These are phyloP conservation scores for Thalassiosira livingstoniorum DNA, from an alignment of 352 stramenopile genomes.

Conservation along the genomic window DNA sequence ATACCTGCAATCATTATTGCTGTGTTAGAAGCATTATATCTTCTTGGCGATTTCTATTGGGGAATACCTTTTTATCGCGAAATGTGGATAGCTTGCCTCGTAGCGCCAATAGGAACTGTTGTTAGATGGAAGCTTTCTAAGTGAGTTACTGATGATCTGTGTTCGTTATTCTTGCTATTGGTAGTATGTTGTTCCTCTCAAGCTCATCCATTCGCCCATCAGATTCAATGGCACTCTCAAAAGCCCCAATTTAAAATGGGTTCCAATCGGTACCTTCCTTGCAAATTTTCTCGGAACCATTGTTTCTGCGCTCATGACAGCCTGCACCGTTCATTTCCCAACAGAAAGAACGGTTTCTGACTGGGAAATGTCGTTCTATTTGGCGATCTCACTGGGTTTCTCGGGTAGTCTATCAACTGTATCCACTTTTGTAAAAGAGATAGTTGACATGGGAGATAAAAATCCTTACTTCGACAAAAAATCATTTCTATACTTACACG, in stretches of 20 bases:
- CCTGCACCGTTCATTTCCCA: constrained; percentile 36
- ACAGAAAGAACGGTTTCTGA: constrained; percentile 8
- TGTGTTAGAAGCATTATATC: constrained; percentile 49
- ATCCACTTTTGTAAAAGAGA: constrained; percentile 78
- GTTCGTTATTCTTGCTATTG: too few species aligned
- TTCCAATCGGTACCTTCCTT: constrained; percentile 71
- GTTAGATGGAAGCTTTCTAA: constrained; percentile 65
- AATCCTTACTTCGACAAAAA: constrained; percentile 53
- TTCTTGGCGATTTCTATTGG: constrained; percentile 62
- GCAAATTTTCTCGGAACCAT: constrained; percentile 69
- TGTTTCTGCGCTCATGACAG: constrained; percentile 56
- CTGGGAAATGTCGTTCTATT: constrained; percentile 45
- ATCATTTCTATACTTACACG: constrained; percentile 49
- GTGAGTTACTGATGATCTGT: too few species aligned
- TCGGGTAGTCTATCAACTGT: constrained; percentile 78
- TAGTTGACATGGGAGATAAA: constrained; percentile 53
- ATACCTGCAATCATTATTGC: constrained; percentile 14
- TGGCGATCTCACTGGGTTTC: constrained; percentile 65
- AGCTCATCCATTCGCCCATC: too few species aligned
- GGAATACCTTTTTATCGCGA: constrained; percentile 65
- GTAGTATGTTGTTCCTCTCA: too few species aligned
- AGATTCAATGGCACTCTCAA: constrained; percentile 59
- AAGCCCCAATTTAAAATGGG: constrained; percentile 44
- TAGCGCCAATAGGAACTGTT: constrained; percentile 68
- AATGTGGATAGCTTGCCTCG: constrained; percentile 61